phyloP scores from a whole-genome alignment of 2,329 filamentous ascomycete genomes.

The Colletotrichum sp. region DNA sequence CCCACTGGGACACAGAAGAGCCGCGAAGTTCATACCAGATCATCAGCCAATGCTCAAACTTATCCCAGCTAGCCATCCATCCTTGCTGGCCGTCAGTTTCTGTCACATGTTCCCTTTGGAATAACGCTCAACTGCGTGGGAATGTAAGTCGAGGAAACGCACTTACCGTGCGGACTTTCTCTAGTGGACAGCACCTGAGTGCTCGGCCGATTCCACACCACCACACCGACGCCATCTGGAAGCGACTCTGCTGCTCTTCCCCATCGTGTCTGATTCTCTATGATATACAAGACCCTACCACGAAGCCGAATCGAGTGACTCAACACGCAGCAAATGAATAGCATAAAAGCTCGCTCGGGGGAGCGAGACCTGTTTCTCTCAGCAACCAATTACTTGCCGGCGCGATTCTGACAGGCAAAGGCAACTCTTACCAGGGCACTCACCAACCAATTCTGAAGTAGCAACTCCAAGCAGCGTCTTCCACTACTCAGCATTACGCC shows the following conservation, averaged over 20 bases:
- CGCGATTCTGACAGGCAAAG: not conserved
- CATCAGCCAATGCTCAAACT: not conserved
- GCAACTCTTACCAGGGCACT: not conserved
- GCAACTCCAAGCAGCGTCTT: not conserved
- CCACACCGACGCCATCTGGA: too few species aligned
- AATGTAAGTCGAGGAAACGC: accelerated
- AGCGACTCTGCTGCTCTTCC: not conserved
- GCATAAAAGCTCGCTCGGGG: not conserved
- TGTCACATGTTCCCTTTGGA: not conserved
- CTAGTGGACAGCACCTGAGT: not conserved
- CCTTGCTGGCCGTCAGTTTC: not conserved
- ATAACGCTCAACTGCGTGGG: not conserved
- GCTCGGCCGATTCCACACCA: not conserved
- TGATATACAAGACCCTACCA: not conserved
- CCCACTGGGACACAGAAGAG: not conserved
- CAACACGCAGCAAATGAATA: accelerated
- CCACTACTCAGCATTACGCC: not conserved
- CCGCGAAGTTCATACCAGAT: not conserved
- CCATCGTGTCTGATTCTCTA: not conserved
- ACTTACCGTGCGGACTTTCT: not conserved
- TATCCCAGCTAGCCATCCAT: accelerated
- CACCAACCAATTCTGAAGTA: not conserved
- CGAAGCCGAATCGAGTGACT: not conserved
- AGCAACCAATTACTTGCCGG: too few species aligned
- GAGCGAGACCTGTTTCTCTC: not conserved